Evolutionary conservation across 1,284 basidiomycete genomes (phyloP).

Genomic region (Puccinia hordei): DNA sequence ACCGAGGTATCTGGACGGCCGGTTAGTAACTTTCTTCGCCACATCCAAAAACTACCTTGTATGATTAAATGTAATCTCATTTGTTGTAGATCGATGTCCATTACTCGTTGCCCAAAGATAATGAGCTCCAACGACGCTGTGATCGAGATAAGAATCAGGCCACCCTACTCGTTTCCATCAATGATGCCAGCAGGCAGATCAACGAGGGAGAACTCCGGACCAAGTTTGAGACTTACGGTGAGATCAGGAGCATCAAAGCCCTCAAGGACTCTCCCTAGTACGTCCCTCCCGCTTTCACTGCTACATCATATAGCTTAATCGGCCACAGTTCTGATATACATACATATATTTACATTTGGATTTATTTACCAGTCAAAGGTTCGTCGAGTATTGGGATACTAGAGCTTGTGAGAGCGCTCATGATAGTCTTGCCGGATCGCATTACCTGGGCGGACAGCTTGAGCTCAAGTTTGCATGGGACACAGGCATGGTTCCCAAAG

Average conservation of each 20-base stretch:
- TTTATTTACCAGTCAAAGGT: constrained; percentile 68
- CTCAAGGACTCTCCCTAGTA: constrained; percentile 72
- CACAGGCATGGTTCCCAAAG: constrained; percentile 55
- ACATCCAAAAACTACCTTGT: not conserved
- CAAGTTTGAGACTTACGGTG: constrained; percentile 83
- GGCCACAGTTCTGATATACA: not conserved
- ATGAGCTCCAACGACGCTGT: constrained; percentile 69
- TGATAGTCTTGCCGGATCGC: constrained; percentile 74
- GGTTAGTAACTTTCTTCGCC: constrained; percentile 63
- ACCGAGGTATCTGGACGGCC: constrained; percentile 79
- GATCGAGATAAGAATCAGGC: constrained; percentile 89
- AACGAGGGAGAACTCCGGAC: constrained; percentile 79
- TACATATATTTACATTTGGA: too few relatives aligned
- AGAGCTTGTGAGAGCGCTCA: constrained; percentile 76
- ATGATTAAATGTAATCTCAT: constrained; percentile 5
- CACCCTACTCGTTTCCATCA: constrained; percentile 75
- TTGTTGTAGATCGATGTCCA: constrained; percentile 85
- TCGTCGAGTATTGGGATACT: constrained; percentile 85
- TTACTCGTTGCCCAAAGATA: constrained; percentile 86
- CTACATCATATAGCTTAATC: not conserved
- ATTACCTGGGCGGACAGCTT: constrained; percentile 81
- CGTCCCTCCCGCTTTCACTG: constrained; percentile 55
- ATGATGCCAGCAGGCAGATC: constrained; percentile 70
- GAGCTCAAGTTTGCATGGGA: constrained; percentile 89
- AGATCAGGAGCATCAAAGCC: constrained; percentile 76